phyloP scores from a whole-genome alignment of 139 green algal genomes.

The Coelastrella sp. region DNA sequence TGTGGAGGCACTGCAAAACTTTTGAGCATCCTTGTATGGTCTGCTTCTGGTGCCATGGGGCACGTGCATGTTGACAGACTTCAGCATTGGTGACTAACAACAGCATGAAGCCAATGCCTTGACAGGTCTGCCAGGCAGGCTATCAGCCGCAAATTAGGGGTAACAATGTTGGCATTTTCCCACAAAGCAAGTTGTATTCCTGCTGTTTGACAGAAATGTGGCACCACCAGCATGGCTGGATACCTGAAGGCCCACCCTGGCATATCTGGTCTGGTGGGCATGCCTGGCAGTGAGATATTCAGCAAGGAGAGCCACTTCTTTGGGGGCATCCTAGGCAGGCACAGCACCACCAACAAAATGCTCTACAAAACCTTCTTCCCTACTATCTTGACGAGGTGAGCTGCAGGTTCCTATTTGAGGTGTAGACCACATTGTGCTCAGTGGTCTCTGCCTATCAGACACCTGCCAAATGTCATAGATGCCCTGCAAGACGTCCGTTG shows the following conservation, averaged over 20 bases:
- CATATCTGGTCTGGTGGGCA: slow-evolving; percentile 69
- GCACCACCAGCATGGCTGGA: slow-evolving; percentile 83
- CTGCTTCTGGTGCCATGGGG: too few relatives aligned
- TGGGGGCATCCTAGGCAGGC: slow-evolving; percentile 71
- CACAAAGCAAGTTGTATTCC: too few relatives aligned
- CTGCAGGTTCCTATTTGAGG: neutral
- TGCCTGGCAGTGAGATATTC: slow-evolving; percentile 79
- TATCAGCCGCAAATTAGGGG: neutral
- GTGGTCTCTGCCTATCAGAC: neutral
- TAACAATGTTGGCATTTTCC: neutral
- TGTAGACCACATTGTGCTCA: neutral
- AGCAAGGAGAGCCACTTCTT: slow-evolving; percentile 87
- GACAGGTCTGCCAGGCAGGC: neutral
- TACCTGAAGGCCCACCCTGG: slow-evolving; percentile 78
- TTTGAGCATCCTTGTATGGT: too few relatives aligned
- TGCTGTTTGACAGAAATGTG: slow-evolving; percentile 58
- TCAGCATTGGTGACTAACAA: too few relatives aligned
- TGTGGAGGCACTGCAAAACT: too few relatives aligned
- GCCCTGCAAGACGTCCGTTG: too few relatives aligned
- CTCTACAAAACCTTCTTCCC: slow-evolving; percentile 88
- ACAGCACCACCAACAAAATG: slow-evolving; percentile 36
- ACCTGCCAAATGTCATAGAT: neutral
- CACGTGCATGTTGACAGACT: too few relatives aligned
- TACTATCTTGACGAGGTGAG: slow-evolving; percentile 67
- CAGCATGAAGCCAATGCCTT: too few relatives aligned